These are phyloP conservation scores for Saccharomycopsis schoenii DNA, from an alignment of 805 yeast genomes.

Conservation along the genomic window DNA sequence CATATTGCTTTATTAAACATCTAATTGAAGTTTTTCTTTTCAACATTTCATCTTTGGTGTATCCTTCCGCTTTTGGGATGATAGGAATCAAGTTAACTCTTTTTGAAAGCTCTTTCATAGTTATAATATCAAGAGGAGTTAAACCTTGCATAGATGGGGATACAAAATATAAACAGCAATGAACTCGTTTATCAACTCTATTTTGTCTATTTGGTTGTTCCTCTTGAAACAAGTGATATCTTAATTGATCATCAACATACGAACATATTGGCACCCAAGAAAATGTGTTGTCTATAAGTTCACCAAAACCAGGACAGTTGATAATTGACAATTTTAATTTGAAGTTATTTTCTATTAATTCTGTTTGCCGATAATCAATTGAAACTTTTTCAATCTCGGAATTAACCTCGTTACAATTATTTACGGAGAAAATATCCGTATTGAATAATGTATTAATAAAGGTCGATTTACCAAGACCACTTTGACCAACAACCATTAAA, in stretches of 20 bases:
- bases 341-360: slow-evolving; percentile 51
- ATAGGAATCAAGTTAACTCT: slow-evolving; percentile 79
- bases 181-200: slow-evolving; percentile 59
- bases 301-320: slow-evolving; percentile 77
- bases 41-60: slow-evolving; percentile 45
- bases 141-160: slow-evolving; percentile 57
- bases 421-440: slow-evolving; percentile 43
- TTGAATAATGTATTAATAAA: slow-evolving; percentile 83
- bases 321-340: slow-evolving; percentile 50
- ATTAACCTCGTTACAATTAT: slow-evolving; percentile 3
- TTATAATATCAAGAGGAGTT: slow-evolving; percentile 57
- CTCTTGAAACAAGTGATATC: slow-evolving; percentile 59
- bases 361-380: slow-evolving; percentile 17
- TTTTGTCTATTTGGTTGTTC: slow-evolving; percentile 56
- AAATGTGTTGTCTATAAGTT: slow-evolving; percentile 50
- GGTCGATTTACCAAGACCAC: slow-evolving; percentile 70
- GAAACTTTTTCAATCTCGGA: not conserved
- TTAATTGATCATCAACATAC: slow-evolving; percentile 74
- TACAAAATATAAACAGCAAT: slow-evolving; percentile 77
- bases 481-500: slow-evolving; percentile 81
- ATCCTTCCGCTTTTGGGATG: slow-evolving; percentile 70
- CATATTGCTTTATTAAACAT: slow-evolving; percentile 40
- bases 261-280: slow-evolving; percentile 62
- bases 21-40: slow-evolving; percentile 46
- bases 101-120: slow-evolving; percentile 59